Conservation (phyloP, 495 filamentous ascomycete genomes). For the Penicillium simplicissimum region DNA sequence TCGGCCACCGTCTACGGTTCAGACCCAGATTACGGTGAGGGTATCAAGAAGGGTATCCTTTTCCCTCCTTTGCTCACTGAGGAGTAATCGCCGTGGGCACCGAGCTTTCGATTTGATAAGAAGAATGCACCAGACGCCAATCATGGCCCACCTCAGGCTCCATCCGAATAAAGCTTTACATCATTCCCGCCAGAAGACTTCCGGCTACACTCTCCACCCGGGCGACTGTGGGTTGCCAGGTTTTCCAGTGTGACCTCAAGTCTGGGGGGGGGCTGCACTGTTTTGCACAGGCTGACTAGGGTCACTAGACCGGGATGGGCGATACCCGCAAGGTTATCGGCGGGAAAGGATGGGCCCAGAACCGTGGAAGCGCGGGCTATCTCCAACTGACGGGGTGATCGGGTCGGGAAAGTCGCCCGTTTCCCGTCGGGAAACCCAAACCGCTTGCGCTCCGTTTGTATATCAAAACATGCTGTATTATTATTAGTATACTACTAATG, state of each 20-base stretch:
- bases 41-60: conserved; percentile 47
- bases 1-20: conserved; percentile 55
- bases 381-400: conserved; percentile 17
- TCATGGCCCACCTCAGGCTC: conserved; percentile 16
- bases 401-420: conserved; percentile 37
- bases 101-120: conserved; percentile 37
- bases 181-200: conserved; percentile 28
- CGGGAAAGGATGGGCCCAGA: conserved; percentile 35
- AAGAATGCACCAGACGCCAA: conserved; percentile 29
- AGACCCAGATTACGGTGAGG: conserved; percentile 71
- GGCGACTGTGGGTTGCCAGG: conserved; percentile 21
- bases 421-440: conserved; percentile 43
- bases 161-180: conserved; percentile 26
- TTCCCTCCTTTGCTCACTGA: conserved; percentile 60
- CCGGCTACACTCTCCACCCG: conserved; percentile 18
- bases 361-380: conserved; percentile 14
- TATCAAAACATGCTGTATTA: conserved; percentile 34
- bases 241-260: conserved; percentile 14
- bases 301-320: conserved; percentile 23
- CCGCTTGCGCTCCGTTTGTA: conserved; percentile 23
- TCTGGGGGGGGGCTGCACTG: background rate
- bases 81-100: conserved; percentile 27
- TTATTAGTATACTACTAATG: conserved; percentile 22
- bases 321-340: conserved; percentile 38
- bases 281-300: conserved; percentile 25